Base-by-base conservation (phyloP, 495 filamentous ascomycete species). In the Tetracladium setigerum region DNA sequence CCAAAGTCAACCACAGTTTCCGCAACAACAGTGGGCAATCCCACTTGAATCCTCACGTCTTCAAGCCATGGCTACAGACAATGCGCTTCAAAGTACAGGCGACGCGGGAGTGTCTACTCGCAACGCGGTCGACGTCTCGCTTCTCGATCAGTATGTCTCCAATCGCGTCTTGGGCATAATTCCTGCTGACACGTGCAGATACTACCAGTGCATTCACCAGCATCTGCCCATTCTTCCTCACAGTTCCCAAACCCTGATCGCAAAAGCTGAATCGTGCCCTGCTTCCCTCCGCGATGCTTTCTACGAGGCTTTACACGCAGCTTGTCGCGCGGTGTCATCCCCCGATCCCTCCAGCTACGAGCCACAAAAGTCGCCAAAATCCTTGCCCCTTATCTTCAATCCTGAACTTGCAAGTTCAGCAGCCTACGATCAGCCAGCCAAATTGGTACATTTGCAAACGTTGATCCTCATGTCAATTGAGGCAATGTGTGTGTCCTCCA, bases 161-260 rank as follows among this genome's bases (percentile, higher is more conserved):
- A 27, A 7, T 27, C 3, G 7, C 3, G 7, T 27, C 22, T 27
- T 3, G 22, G 3, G 7, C 22, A 27, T 3, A 7, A 60, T 70
- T 64, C 44, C 66, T 70, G 12, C 61, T 69, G 55, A 65, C 48
- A 16, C 5, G 2, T 44, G 14, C 44, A 89, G 83, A 40, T 90
- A 89, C 58, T 81, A 87, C 44, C 67, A 74, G 15, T 67, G 76
- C 24, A 79, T 94, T 14, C 87, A 94, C 56, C 77, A 79, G 1
- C 76, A 79, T 13, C 81, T 90, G 44, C 89, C 89, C 0, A 66
- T 94, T 3, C 73, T 95, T 13, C 77, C 86, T 1, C 70, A 77
- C 53, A 79, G 73, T 31, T 87, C 82, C 54, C 68, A 73, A 31
- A 70, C 77, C 5, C 70, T 89, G 3, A 68, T 79, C 35, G 72